These are phyloP conservation scores for Xylariaceae sp. DNA, from an alignment of 2,329 filamentous ascomycete genomes.

Conservation along the genomic window DNA sequence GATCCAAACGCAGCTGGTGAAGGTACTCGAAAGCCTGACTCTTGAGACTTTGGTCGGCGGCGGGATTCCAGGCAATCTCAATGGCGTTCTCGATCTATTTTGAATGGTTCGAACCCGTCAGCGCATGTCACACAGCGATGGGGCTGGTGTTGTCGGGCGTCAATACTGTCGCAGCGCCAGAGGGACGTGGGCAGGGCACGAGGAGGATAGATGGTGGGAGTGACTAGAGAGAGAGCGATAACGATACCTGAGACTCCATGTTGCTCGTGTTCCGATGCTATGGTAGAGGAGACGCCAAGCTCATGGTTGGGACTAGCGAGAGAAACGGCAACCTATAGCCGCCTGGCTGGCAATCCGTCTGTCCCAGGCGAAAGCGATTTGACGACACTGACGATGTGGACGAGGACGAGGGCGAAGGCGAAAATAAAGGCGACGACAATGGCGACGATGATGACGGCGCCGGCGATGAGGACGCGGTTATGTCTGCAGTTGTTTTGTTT, in stretches of 20 bases:
- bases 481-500: not conserved
- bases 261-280: slow-evolving; percentile 27
- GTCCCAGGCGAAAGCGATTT: not conserved
- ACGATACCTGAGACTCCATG: slow-evolving; percentile 47
- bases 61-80: slow-evolving; percentile 83
- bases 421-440: not conserved
- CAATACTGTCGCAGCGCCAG: not conserved
- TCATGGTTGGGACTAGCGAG: slow-evolving; percentile 21
- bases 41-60: slow-evolving; percentile 70
- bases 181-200: slow-evolving; percentile 33
- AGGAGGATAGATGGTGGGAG: slow-evolving; percentile 16
- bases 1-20: slow-evolving; percentile 72
- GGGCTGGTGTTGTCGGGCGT: not conserved
- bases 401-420: not conserved
- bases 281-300: slow-evolving; percentile 27
- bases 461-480: not conserved
- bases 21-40: slow-evolving; percentile 78
- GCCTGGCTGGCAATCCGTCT: slow-evolving; percentile 2
- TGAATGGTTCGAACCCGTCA: slow-evolving; percentile 14
- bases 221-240: slow-evolving; percentile 8
- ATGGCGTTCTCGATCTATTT: slow-evolving; percentile 86
- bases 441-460: not conserved
- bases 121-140: slow-evolving; percentile 8
- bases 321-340: slow-evolving; percentile 7
- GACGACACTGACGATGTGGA: not conserved